phyloP scores from a whole-genome alignment of 2,329 filamentous ascomycete genomes.

The Microthyrium microscopicum region DNA sequence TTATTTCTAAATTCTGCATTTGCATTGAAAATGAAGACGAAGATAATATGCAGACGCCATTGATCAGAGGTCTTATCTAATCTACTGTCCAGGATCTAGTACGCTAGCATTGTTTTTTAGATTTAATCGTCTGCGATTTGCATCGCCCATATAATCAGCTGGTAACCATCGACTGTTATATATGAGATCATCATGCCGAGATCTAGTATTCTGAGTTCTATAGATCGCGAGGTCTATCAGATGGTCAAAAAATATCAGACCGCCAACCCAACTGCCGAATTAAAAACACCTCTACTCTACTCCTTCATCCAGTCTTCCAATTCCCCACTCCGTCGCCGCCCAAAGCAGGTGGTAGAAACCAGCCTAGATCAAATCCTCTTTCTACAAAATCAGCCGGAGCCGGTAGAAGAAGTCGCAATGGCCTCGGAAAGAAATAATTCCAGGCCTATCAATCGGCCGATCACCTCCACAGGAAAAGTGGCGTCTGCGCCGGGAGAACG shows the following conservation, averaged over 20 bases:
- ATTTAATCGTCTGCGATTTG: no score
- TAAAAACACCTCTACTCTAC: conserved; percentile 45
- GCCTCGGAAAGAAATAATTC: conserved; percentile 24
- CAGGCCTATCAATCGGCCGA: conserved; percentile 11
- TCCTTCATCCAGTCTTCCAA: conserved; percentile 72
- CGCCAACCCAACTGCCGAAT: conserved; percentile 31
- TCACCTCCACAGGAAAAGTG: conserved; percentile 13
- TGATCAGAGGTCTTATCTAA: no score
- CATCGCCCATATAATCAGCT: no score
- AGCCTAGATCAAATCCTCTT: conserved; percentile 69
- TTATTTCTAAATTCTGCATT: no score
- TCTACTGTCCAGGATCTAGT: no score
- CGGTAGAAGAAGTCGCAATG: conserved; percentile 35
- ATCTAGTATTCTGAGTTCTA: conserved; percentile 19
- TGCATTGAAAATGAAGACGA: no score
- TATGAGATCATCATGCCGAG: no score
- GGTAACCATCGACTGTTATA: no score
- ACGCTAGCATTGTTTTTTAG: no score
- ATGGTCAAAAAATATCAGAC: conserved; percentile 63
- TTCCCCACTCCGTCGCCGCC: conserved; percentile 66
- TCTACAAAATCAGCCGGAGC: conserved; percentile 43
- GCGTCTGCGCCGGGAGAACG: conserved; percentile 8
- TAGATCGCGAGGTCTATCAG: conserved; percentile 47
- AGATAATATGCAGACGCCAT: no score
- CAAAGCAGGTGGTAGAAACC: conserved; percentile 67